Conservation (phyloP, 306 rosid genomes). For the Styphnolobium japonicum region DNA sequence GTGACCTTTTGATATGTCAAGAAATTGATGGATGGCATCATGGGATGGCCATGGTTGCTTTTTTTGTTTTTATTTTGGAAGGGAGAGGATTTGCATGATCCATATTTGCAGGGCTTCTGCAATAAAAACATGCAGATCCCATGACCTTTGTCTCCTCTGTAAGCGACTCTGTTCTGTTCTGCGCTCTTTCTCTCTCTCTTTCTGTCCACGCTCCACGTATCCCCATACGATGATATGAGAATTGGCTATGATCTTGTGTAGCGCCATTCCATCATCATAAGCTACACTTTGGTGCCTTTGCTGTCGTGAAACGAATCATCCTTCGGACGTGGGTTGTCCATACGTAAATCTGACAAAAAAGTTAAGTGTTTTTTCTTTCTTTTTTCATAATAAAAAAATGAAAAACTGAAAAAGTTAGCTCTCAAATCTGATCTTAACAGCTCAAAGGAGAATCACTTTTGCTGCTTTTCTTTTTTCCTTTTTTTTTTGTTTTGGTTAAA, state of each 20-base stretch:
- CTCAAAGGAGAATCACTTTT: conserved; percentile 35
- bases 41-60: conserved; percentile 2
- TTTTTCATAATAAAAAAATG: background rate
- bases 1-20: conserved; percentile 25
- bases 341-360: conserved; percentile 11
- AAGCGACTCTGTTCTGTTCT: background rate
- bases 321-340: background rate
- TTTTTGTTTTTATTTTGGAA: background rate
- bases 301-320: background rate
- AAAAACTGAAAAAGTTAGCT: background rate
- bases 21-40: conserved; percentile 42
- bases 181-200: background rate
- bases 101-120: conserved; percentile 34
- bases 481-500: background rate
- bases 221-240: background rate
- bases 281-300: too few relatives aligned
- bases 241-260: background rate
- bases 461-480: background rate
- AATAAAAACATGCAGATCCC: conserved; percentile 50
- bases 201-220: too few relatives aligned
- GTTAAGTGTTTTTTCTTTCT: background rate
- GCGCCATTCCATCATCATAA: background rate
- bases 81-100: conserved; percentile 42
- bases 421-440: conserved; percentile 19
- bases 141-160: conserved; percentile 36